A percentile compares a stretch with the other conserved stretches of the same genome.
These are phyloP conservation scores for Incumbomyces lentus DNA, from an alignment of 2,329 filamentous ascomycete genomes.

Conservation along the genomic window DNA sequence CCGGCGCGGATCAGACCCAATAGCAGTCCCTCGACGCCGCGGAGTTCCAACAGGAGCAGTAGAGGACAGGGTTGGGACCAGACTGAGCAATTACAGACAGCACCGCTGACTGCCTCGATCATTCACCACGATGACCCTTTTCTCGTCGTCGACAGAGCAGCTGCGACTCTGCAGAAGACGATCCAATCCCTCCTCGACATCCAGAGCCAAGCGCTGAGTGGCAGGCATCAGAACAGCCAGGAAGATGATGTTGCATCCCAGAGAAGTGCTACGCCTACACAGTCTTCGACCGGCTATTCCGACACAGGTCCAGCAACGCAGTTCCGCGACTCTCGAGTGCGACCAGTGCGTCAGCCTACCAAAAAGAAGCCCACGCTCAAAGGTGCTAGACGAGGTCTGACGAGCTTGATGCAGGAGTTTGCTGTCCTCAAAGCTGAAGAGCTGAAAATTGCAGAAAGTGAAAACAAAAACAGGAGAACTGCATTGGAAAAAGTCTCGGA, in stretches of 20 bases:
- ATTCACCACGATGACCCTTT: conserved; percentile 30
- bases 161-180: conserved; percentile 45
- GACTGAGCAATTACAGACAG: conserved; percentile 3
- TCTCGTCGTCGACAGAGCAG: conserved; percentile 41
- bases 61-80: not conserved
- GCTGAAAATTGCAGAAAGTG: conserved; percentile 37
- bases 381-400: conserved; percentile 46
- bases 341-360: conserved; percentile 30
- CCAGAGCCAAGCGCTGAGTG: conserved; percentile 48
- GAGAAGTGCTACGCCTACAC: conserved; percentile 37
- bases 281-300: conserved; percentile 18
- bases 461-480: conserved; percentile 35
- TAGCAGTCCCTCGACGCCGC: conserved; percentile 7
- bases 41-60: conserved; percentile 1
- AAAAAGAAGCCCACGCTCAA: conserved; percentile 42
- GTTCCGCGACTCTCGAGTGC: conserved; percentile 27
- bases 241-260: conserved; percentile 37
- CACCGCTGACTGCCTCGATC: conserved; percentile 12
- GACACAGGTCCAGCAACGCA: conserved; percentile 13
- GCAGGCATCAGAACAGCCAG: conserved; percentile 24
- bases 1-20: conserved; percentile 10
- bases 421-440: conserved; percentile 48
- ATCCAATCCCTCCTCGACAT: conserved; percentile 51
- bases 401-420: conserved; percentile 46
- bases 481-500: conserved; percentile 41